Conservation (phyloP, 805 yeast species). For the Tetrapisispora arboricola region DNA sequence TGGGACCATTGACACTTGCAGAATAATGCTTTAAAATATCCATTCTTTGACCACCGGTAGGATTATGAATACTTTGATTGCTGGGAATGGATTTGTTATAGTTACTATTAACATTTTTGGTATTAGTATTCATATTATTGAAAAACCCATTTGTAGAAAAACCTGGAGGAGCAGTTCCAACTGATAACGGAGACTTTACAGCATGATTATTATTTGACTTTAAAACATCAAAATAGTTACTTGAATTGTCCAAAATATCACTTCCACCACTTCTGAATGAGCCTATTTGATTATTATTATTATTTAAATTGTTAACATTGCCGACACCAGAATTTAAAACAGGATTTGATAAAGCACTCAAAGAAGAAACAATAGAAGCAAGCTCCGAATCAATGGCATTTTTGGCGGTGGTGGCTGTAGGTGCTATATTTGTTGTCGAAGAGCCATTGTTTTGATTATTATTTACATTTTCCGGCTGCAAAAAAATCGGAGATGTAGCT, state of each 20-base stretch:
- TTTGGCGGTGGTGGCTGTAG: neutral
- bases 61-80: neutral
- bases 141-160: neutral
- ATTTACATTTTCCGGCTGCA: neutral
- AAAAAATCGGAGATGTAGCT: conserved; percentile 4
- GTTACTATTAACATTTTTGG: neutral
- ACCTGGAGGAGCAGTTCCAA: conserved; percentile 22
- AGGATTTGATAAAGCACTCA: conserved; percentile 26
- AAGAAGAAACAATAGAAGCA: conserved; percentile 30
- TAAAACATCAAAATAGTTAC: neutral
- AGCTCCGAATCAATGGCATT: conserved; percentile 25
- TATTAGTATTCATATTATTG: conserved; percentile 2
- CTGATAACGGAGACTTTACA: conserved; percentile 19
- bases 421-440: neutral
- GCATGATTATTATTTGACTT: conserved; percentile 2
- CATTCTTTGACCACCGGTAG: conserved; percentile 7
- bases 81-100: neutral
- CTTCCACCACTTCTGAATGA: conserved; percentile 20
- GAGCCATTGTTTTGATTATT: no score
- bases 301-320: conserved; percentile 1
- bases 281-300: conserved; percentile 15
- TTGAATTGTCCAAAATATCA: conserved; percentile 9
- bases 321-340: neutral
- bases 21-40: conserved; percentile 19
- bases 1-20: conserved; percentile 19